A percentile compares a stretch with the other conserved stretches of the same genome.
Conservation (phyloP, 352 stramenopile species). For the Phytophthora pistaciae region DNA sequence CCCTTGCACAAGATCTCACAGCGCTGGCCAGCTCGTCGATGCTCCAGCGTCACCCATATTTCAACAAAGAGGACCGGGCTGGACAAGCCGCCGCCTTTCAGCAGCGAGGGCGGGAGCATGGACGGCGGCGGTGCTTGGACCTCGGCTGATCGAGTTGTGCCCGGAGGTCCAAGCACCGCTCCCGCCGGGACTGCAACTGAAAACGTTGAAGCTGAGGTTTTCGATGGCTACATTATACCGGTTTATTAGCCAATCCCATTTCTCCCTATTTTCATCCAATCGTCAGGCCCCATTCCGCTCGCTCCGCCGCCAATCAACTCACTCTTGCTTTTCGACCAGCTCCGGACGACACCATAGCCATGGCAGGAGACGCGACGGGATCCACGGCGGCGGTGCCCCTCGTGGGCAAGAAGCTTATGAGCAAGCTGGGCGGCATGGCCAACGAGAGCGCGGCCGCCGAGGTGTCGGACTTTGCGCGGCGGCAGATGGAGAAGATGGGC, state of each 20-base stretch:
- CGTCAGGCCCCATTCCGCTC: not conserved
- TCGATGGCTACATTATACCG: no score
- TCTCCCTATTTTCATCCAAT: not conserved
- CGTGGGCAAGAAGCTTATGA: slow-evolving; percentile 88
- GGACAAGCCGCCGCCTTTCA: not conserved
- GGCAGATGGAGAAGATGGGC: slow-evolving; percentile 96
- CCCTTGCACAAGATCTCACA: no score
- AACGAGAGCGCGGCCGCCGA: slow-evolving; percentile 76
- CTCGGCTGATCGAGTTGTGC: no score
- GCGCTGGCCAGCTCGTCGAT: no score
- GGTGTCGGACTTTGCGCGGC: slow-evolving; percentile 83
- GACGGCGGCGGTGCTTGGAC: not conserved
- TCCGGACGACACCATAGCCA: not conserved
- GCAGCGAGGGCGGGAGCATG: slow-evolving; percentile 11
- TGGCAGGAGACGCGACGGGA: slow-evolving; percentile 10
- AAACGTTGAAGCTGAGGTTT: no score
- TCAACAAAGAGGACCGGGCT: not conserved
- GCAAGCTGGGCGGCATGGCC: slow-evolving; percentile 77
- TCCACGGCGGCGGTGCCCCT: slow-evolving; percentile 52
- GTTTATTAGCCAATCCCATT: no score
- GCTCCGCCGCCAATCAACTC: not conserved
- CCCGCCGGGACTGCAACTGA: no score
- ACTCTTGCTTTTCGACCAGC: not conserved
- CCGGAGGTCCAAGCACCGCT: no score
- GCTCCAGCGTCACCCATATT: no score